These are phyloP conservation scores for Trichosanthes cucumerina DNA, from an alignment of 306 rosid species.

Conservation along the genomic window DNA sequence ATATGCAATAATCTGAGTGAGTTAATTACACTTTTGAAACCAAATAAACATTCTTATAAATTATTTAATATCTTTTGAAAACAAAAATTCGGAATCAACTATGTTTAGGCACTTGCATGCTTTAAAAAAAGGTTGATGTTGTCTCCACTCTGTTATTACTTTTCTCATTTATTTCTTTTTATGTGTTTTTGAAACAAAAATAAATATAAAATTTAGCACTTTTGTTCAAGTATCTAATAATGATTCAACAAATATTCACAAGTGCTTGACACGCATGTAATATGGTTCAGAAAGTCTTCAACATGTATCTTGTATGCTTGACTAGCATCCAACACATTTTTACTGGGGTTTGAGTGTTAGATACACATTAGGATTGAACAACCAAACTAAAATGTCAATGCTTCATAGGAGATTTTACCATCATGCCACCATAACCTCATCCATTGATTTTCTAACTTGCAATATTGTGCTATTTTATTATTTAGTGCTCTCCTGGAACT, in stretches of 20 bases:
- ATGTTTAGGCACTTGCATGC: too few species aligned
- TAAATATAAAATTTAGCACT: neutral
- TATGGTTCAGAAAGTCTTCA: neutral
- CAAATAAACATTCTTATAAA: too few species aligned
- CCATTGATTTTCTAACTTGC: neutral
- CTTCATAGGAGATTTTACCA: neutral
- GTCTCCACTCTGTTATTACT: too few species aligned
- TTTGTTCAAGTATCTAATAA: neutral
- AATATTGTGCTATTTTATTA: neutral
- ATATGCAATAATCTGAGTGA: neutral
- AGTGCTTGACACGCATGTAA: neutral
- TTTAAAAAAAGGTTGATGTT: too few species aligned
- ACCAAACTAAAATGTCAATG: neutral
- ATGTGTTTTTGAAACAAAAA: too few species aligned
- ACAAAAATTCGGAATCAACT: too few species aligned
- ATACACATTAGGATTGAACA: neutral
- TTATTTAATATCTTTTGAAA: too few species aligned
- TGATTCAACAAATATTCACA: neutral
- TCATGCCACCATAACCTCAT: neutral
- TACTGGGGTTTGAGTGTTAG: neutral
- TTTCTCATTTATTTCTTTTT: too few species aligned
- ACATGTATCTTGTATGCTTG: neutral
- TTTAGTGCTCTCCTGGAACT: neutral
- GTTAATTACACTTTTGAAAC: too few species aligned
- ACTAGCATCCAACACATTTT: neutral